A percentile compares a stretch with the other conserved stretches of the same genome.
Evolutionary conservation across 2,329 filamentous ascomycete genomes (phyloP).

Genomic region (Fusarium piperis): DNA sequence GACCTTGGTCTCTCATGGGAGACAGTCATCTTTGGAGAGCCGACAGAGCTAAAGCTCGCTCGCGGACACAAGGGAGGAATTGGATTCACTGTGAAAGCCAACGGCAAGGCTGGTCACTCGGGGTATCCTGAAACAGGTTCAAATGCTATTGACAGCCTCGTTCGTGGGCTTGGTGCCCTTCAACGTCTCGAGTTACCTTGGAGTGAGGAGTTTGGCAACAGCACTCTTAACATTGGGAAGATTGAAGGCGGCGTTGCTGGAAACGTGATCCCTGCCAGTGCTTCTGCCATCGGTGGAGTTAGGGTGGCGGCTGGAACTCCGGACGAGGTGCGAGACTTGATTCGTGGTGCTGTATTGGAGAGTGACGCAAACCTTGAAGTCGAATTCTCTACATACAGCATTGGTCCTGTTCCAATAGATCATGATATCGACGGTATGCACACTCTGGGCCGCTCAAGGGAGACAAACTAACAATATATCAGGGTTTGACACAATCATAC

Average conservation of each 20-base stretch:
- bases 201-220: slow-evolving; percentile 79
- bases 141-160: slow-evolving; percentile 78
- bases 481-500: slow-evolving; percentile 78
- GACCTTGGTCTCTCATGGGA: slow-evolving; percentile 62
- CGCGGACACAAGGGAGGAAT: slow-evolving; percentile 77
- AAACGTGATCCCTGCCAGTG: slow-evolving; percentile 78
- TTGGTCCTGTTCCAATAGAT: slow-evolving; percentile 17
- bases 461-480: neutral
- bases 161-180: slow-evolving; percentile 71
- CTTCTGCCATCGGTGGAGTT: neutral
- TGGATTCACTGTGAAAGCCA: slow-evolving; percentile 65
- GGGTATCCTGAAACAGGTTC: slow-evolving; percentile 87
- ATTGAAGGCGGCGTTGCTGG: slow-evolving; percentile 80
- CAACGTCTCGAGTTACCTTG: slow-evolving; percentile 73
- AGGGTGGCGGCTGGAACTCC: slow-evolving; percentile 14
- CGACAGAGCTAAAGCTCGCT: slow-evolving; percentile 75
- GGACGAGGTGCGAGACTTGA: neutral
- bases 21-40: slow-evolving; percentile 77
- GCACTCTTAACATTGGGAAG: slow-evolving; percentile 82
- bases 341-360: neutral
- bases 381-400: slow-evolving; percentile 9
- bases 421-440: slow-evolving; percentile 11
- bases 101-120: slow-evolving; percentile 77
- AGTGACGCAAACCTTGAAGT: neutral
- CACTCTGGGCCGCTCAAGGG: no score